Conservation (phyloP, 768 basidiomycete genomes). For the Tylopilus intermedius region DNA sequence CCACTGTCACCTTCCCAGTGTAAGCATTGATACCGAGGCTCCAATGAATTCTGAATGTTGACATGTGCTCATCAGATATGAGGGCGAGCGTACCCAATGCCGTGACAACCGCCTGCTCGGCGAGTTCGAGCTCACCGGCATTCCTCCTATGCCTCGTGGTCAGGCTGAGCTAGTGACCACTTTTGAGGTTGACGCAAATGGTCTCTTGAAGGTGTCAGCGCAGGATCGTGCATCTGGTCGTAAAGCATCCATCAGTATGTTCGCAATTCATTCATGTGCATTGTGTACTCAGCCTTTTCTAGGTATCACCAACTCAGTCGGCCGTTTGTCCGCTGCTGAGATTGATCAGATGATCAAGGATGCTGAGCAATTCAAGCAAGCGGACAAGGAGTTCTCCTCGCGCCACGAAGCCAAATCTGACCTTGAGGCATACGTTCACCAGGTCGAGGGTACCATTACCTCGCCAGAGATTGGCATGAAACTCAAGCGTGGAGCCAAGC, state of each 20-base stretch:
- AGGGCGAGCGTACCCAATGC: constrained; percentile 99
- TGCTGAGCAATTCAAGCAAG: constrained; percentile 91
- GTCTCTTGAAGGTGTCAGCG: constrained; percentile 97
- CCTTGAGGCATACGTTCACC: constrained; percentile 95
- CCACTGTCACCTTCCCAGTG: constrained; percentile 99
- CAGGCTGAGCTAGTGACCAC: constrained; percentile 99
- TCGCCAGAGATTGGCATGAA: constrained; percentile 97
- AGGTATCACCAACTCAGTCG: constrained; percentile 99
- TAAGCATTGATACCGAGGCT: constrained; percentile 32
- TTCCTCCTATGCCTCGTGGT: constrained; percentile 98
- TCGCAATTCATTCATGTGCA: background rate
- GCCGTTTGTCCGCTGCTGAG: constrained; percentile 93
- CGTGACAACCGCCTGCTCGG: constrained; percentile 98
- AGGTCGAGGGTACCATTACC: constrained; percentile 93
- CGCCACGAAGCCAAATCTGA: constrained; percentile 98
- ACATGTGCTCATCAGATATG: constrained; percentile 54
- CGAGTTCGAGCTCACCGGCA: constrained; percentile 98
- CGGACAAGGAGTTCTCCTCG: constrained; percentile 96
- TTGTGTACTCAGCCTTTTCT: constrained; percentile 9
- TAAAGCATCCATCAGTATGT: constrained; percentile 94
- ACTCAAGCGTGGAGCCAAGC: constrained; percentile 95
- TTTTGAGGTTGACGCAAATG: constrained; percentile 99
- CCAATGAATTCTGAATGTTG: background rate
- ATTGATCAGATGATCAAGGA: constrained; percentile 99
- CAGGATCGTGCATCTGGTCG: constrained; percentile 98